Evolutionary conservation across 768 basidiomycete species (phyloP).

Genomic region (Tricholoma hemisulphureum): DNA sequence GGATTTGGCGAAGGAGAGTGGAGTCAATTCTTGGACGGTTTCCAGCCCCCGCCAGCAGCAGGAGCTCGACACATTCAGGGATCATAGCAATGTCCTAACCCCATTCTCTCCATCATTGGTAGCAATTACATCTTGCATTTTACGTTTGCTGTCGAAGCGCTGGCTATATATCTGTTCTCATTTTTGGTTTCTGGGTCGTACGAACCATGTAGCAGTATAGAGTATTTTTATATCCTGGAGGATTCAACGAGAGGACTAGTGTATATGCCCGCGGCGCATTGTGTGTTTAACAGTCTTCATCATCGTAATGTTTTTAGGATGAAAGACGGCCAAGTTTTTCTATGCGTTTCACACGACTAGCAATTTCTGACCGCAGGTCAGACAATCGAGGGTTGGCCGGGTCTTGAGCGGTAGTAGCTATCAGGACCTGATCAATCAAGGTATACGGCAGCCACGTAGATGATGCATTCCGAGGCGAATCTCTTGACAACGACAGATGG

Average conservation of each 20-base stretch:
- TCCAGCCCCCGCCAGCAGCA: conserved; percentile 45
- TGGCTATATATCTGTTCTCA: conserved; percentile 15
- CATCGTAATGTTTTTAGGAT: conserved; percentile 7
- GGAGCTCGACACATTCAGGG: conserved; percentile 35
- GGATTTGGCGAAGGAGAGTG: conserved; percentile 79
- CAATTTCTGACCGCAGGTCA: conserved; percentile 58
- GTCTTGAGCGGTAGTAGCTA: conserved; percentile 55
- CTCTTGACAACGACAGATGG: conserved; percentile 50
- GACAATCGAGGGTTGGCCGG: conserved; percentile 48
- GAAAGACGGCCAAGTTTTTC: conserved; percentile 56
- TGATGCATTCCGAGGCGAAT: conserved; percentile 52
- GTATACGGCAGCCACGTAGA: conserved; percentile 81
- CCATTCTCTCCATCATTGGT: conserved; percentile 10
- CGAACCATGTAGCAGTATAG: conserved; percentile 35
- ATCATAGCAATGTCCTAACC: conserved; percentile 26
- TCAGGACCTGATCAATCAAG: conserved; percentile 79
- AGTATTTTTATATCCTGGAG: conserved; percentile 33
- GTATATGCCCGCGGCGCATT: neutral
- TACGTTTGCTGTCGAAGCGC: conserved; percentile 18
- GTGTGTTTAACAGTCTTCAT: neutral
- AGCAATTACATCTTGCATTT: conserved; percentile 19
- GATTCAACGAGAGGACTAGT: conserved; percentile 25
- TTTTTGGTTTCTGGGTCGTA: conserved; percentile 17
- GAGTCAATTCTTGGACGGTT: conserved; percentile 60
- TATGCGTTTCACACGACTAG: conserved; percentile 63